Evolutionary conservation across 257 asterid species (phyloP).

Genomic region (Solanum microdontum): DNA sequence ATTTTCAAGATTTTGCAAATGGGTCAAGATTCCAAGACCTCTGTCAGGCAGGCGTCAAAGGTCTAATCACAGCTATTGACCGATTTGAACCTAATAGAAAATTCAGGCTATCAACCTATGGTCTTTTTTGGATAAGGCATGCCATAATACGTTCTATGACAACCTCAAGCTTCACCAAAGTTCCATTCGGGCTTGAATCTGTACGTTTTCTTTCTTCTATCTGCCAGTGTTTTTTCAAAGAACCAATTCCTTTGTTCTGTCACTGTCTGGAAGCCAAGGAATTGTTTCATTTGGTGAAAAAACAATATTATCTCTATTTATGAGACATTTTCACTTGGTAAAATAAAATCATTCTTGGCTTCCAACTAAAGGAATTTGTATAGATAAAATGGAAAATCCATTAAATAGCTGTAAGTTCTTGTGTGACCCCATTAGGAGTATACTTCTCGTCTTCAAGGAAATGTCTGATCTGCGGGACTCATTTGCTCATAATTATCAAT

Average conservation of each 20-base stretch:
- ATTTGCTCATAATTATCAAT: neutral
- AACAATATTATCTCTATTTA: neutral
- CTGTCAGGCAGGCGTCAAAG: slow-evolving; percentile 95
- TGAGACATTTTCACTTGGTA: neutral
- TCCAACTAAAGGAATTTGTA: neutral
- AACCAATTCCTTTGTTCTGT: neutral
- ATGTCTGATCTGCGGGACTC: neutral
- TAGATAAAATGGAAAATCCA: neutral
- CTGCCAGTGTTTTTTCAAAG: neutral
- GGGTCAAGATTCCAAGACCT: slow-evolving; percentile 84
- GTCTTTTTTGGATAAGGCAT: slow-evolving; percentile 92
- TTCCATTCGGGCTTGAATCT: slow-evolving; percentile 89
- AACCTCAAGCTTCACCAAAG: slow-evolving; percentile 82
- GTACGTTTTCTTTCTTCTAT: slow-evolving; percentile 28
- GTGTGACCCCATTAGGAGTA: neutral
- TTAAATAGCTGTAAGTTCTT: neutral
- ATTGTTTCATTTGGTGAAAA: neutral
- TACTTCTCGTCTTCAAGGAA: neutral
- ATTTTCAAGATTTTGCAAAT: slow-evolving; percentile 69
- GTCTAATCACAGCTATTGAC: slow-evolving; percentile 81
- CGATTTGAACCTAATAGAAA: slow-evolving; percentile 81
- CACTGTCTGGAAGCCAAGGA: neutral
- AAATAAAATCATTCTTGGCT: neutral
- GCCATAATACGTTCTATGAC: slow-evolving; percentile 85
- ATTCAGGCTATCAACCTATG: slow-evolving; percentile 67